Evolutionary conservation across 2,329 filamentous ascomycete genomes (phyloP).

Genomic region (Sarocladium strictum): DNA sequence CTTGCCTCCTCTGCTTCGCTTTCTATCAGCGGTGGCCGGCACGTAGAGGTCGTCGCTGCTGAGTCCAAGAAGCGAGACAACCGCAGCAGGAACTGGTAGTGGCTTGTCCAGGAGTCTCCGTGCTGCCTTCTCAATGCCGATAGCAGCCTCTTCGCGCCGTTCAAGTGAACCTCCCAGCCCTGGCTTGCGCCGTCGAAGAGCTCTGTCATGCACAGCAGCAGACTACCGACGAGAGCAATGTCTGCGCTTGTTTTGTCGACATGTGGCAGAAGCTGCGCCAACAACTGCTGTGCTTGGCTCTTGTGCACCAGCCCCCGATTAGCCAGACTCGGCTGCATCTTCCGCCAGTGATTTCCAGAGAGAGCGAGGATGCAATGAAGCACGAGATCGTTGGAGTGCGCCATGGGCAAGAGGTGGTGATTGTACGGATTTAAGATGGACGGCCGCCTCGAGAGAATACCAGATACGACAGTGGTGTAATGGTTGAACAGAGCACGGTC

Average conservation of each 20-base stretch:
- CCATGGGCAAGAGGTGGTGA: slow-evolving; percentile 25
- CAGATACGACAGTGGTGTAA: slow-evolving; percentile 26
- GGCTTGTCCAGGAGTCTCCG: slow-evolving; percentile 26
- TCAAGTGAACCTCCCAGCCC: slow-evolving; percentile 36
- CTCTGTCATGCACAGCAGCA: slow-evolving; percentile 36
- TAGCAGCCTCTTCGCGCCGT: slow-evolving; percentile 33
- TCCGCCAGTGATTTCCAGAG: slow-evolving; percentile 29
- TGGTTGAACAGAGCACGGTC: slow-evolving; percentile 28
- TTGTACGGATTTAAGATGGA: slow-evolving; percentile 24
- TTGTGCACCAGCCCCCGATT: slow-evolving; percentile 25
- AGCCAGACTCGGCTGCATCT: slow-evolving; percentile 23
- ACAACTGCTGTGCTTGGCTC: slow-evolving; percentile 24
- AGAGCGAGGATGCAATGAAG: slow-evolving; percentile 27
- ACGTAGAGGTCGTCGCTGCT: slow-evolving; percentile 27
- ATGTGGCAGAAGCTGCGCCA: slow-evolving; percentile 26
- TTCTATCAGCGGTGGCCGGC: slow-evolving; percentile 26
- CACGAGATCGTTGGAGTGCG: slow-evolving; percentile 25
- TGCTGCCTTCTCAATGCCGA: slow-evolving; percentile 24
- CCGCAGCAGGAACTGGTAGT: slow-evolving; percentile 31
- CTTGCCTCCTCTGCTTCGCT: slow-evolving; percentile 22
- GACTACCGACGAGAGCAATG: slow-evolving; percentile 32
- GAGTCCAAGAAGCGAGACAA: slow-evolving; percentile 27
- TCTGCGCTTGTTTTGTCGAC: slow-evolving; percentile 25
- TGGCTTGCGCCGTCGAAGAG: slow-evolving; percentile 35
- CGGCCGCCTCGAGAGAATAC: slow-evolving; percentile 25